phyloP scores from a whole-genome alignment of 202 grass and related monocot species.

The Musa balbisiana region DNA sequence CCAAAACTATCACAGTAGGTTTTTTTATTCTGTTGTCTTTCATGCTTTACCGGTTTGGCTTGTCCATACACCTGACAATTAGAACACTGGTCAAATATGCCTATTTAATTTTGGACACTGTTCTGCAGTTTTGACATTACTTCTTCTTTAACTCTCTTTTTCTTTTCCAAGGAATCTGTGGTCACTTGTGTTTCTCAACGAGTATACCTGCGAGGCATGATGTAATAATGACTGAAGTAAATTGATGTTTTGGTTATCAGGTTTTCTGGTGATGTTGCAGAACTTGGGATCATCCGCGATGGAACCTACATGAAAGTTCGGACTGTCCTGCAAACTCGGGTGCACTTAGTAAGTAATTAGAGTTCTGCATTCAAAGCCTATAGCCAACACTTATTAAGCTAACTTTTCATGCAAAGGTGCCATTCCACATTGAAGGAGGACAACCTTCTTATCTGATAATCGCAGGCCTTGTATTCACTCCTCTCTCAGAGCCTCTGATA shows the following conservation, averaged over 20 bases:
- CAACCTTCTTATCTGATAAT: constrained; percentile 95
- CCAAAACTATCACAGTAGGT: not conserved
- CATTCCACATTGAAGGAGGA: constrained; percentile 62
- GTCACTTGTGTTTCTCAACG: not conserved
- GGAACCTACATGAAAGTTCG: constrained; percentile 70
- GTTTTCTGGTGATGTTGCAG: constrained; percentile 81
- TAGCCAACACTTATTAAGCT: not conserved
- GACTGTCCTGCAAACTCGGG: constrained; percentile 62
- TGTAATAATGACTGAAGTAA: not conserved
- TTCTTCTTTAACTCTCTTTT: not conserved
- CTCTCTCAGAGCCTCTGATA: constrained; percentile 90
- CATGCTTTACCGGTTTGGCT: not conserved
- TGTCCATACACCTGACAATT: not conserved
- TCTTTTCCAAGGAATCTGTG: not conserved
- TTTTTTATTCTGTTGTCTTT: not conserved
- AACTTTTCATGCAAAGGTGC: constrained; percentile 55
- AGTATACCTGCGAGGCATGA: not conserved
- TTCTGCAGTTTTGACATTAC: not conserved
- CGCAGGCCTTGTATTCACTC: constrained; percentile 91
- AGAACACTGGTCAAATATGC: not conserved
- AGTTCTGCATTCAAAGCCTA: constrained; percentile 8
- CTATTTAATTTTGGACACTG: not conserved
- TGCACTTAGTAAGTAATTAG: constrained; percentile 58
- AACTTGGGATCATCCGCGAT: constrained; percentile 80
- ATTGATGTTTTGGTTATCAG: constrained; percentile 38